Base-by-base conservation (phyloP, 108 stramenopile species). In the Fragilaria crotonensis region DNA sequence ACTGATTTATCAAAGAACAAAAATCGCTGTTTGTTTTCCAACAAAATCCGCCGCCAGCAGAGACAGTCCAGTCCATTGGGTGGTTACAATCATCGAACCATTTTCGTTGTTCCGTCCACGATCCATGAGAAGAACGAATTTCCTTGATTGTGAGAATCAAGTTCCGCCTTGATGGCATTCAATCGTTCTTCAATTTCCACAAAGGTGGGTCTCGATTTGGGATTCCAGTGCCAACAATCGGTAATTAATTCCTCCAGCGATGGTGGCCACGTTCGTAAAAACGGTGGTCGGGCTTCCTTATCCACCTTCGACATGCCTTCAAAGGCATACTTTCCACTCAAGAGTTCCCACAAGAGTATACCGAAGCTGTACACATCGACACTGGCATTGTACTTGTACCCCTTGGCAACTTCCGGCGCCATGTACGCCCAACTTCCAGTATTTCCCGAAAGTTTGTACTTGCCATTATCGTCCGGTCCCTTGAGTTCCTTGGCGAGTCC, bases 331-430 rank as follows among this genome's bases (percentile, higher is more conserved):
- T 14, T 41, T 14, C 36, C 36, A 41, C 36, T 41, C 14, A 41
- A 14, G 36, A 41, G 7, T 41, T 41, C 36, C 77, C 83, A 89
- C 45, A 89, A 45, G 32, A 83, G 32, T n/a, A 89, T 70, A n/a
- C 79, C 67, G 52, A 70, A 89, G 11, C 78, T 84, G 63, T 90
- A 83, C 26, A 76, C 73, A 55, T 83, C 81, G 14, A 71, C 75
- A 36, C 60, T 61, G 7, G 62, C 53, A 60, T 67, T 67, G 52
- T 83, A 83, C 1, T 49, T 45, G 18, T 83, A 45, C 5, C 63
- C 56, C 27, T 59, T n/a, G 18, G 49, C 67, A 25, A 83, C 72
- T 45, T 83, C 81, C 0, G 81, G 77, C 28, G 77, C 73, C 81
- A 83, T 79, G 69, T 73, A 93, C 4, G 72, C 41, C 21, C 58